Evolutionary conservation across 225 moss, liverwort and hornwort genomes (phyloP).

Genomic region (Sphagnum contortum): DNA sequence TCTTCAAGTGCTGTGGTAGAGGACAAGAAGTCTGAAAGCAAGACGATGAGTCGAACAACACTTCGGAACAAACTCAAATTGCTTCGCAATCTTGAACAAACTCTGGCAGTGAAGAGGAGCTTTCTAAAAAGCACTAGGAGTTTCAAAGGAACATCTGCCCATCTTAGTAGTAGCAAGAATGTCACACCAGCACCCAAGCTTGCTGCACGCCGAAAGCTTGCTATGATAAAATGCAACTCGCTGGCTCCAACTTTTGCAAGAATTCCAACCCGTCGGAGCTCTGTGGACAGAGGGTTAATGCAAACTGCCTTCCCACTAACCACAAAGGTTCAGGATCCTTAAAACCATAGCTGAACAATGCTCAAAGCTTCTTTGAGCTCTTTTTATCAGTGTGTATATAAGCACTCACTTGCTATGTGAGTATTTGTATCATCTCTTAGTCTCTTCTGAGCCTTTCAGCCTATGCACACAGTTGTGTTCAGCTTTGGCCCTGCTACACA

Average conservation of each 20-base stretch:
- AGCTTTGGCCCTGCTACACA: no score
- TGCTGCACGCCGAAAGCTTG: slow-evolving; percentile 11
- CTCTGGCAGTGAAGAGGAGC: slow-evolving; percentile 11
- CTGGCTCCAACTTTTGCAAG: slow-evolving; percentile 5
- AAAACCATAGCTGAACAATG: no score
- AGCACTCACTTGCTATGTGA: no score
- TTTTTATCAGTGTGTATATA: no score
- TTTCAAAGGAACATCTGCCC: slow-evolving; percentile 6
- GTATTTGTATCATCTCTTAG: no score
- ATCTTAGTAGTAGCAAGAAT: slow-evolving; percentile 5
- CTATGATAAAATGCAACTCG: not conserved
- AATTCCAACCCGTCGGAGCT: slow-evolving; percentile 7
- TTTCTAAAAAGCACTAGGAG: slow-evolving; percentile 8
- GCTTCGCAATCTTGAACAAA: slow-evolving; percentile 7
- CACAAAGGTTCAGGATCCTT: no score
- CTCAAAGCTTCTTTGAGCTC: no score
- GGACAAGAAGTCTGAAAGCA: not conserved
- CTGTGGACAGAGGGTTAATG: no score
- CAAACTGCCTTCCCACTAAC: no score
- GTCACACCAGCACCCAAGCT: slow-evolving; percentile 1
- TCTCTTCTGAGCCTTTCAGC: no score
- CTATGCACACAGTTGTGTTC: no score
- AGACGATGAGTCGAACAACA: slow-evolving; percentile 9
- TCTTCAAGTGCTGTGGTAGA: not conserved
- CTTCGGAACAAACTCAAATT: slow-evolving; percentile 6